Conservation (phyloP, 78 protist species). For the Polysphondylium violaceum region DNA sequence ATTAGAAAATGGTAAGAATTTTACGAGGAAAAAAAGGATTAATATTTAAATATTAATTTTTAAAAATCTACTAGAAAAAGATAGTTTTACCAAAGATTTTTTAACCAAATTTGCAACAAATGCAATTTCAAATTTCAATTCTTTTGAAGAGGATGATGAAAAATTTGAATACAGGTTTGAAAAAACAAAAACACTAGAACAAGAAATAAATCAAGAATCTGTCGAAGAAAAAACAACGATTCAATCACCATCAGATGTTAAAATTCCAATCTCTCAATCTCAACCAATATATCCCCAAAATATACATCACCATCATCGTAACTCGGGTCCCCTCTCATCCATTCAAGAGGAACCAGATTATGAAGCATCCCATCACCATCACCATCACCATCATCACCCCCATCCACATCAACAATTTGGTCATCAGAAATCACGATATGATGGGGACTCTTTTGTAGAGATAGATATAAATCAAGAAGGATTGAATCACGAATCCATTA, state of each 20-base stretch:
- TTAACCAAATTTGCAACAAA: not conserved
- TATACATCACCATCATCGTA: not conserved
- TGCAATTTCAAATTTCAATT: constrained; percentile 23
- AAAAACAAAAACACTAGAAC: constrained; percentile 2
- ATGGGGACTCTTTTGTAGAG: too few relatives aligned
- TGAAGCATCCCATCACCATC: not conserved
- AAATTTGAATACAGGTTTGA: constrained; percentile 5
- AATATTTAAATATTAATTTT: too few relatives aligned
- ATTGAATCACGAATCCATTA: too few relatives aligned
- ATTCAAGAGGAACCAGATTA: too few relatives aligned
- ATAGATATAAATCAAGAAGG: too few relatives aligned
- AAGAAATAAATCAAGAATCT: constrained; percentile 5
- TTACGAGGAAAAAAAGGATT: not conserved
- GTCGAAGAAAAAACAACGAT: not conserved
- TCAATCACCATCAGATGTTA: constrained; percentile 3
- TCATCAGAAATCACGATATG: constrained; percentile 22
- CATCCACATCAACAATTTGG: constrained; percentile 22
- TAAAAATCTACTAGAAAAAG: not conserved
- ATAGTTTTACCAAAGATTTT: constrained; percentile 5
- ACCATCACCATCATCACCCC: too few relatives aligned
- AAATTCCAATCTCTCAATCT: not conserved
- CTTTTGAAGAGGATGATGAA: constrained; percentile 14
- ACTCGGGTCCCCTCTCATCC: too few relatives aligned
- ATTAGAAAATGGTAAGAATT: not conserved
- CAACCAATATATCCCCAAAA: not conserved